Evolutionary conservation across 2,329 filamentous ascomycete genomes (phyloP).

Genomic region (Bipolaris gigantea): DNA sequence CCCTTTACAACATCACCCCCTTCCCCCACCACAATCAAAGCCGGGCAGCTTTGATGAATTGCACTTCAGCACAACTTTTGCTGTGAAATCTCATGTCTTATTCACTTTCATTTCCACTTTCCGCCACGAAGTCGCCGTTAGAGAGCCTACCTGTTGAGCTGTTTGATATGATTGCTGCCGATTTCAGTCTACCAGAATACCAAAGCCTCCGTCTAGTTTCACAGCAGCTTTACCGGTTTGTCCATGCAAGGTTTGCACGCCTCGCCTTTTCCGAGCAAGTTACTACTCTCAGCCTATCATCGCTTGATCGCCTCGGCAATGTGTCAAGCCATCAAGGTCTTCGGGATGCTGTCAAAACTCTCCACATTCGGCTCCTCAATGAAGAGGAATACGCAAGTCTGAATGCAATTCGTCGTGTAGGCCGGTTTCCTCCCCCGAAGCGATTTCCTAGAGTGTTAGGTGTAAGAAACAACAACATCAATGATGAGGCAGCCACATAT

Average conservation of each 20-base stretch:
- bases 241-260: slow-evolving; percentile 25
- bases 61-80: background rate
- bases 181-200: slow-evolving; percentile 21
- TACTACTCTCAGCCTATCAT: slow-evolving; percentile 30
- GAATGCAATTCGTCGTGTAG: slow-evolving; percentile 24
- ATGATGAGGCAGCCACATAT: slow-evolving; percentile 25
- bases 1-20: background rate
- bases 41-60: background rate
- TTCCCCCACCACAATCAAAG: background rate
- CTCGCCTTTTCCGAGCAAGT: slow-evolving; percentile 25
- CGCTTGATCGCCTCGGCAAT: slow-evolving; percentile 25
- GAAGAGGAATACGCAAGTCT: slow-evolving; percentile 28
- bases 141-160: slow-evolving; percentile 37
- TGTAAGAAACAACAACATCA: slow-evolving; percentile 21
- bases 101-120: background rate
- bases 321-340: slow-evolving; percentile 22
- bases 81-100: background rate
- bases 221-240: slow-evolving; percentile 24
- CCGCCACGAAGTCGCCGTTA: slow-evolving; percentile 26
- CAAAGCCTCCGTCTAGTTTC: slow-evolving; percentile 30
- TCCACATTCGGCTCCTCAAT: slow-evolving; percentile 31
- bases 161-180: slow-evolving; percentile 26
- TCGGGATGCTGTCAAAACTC: slow-evolving; percentile 19
- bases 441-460: slow-evolving; percentile 27
- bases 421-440: slow-evolving; percentile 34